Base-by-base conservation (phyloP, 371 early-diverging fungal species). In the Mortierella sp. region DNA sequence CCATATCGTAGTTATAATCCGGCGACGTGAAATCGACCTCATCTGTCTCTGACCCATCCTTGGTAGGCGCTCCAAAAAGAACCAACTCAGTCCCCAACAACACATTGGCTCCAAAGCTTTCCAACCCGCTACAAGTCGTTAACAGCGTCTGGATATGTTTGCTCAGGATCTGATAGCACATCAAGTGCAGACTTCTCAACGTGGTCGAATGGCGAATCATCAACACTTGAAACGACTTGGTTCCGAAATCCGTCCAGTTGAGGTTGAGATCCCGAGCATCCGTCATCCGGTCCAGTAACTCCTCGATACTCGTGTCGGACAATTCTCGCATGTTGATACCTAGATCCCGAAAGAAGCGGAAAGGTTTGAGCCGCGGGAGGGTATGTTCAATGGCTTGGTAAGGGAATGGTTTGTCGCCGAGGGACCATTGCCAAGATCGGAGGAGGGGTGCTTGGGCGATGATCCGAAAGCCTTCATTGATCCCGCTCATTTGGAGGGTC, bases 261-360 rank as follows among this genome's bases (percentile, higher is more conserved):
- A 65, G 68, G 68, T 65, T 42, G 42, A 65, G 9, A 65, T 65
- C 68, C 42, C 42, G 68, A 16, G 38, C 68, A 21, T 65, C 68
- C 11, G 68, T 65, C 68, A 65, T 65, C 24, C 42, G 19, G 10
- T 65, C 68, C 21, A 65, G 21, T 21, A 65, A 24, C 19, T 65
- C 42, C 10, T 65, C 68, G 42, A 65, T 65, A 16, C 10, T 38
- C 2, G 19, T 21, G 34, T 65, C 68, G 24, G 6, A 0, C 68
- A 65, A 24, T 3, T 65, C 38, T 24, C 0, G 38, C 3, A 24
- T 10, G 34, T 65, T 34, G 24, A 38, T 38, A 10, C 21, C 8
- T 5, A 65, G 38, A 8, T 65, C 68, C 42, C 68, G 42, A 16
- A 65, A 24, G 68, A 42, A 65, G 10, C 38, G 10, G 24, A 65